Base-by-base conservation (phyloP, 331 rosid species). In the Arachis monticola region DNA sequence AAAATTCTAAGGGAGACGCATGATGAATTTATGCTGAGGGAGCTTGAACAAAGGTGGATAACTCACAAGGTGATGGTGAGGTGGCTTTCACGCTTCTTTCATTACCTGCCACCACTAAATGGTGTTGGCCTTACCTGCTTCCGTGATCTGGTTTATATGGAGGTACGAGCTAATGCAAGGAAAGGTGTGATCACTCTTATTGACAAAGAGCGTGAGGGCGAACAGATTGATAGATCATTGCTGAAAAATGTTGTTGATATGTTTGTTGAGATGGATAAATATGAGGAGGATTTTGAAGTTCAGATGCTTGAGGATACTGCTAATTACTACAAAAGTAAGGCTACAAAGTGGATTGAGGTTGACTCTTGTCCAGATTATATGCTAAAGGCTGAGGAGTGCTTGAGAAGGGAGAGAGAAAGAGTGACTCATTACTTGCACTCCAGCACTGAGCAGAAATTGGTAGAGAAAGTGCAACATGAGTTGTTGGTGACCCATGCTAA, bases 351-450 rank as follows among this genome's bases (percentile, higher is more conserved):
- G 96, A 90, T 93, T 14, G 81, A 82, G 64, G 83, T 62, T 47
- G 93, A 90, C 64, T 82, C 93, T 58, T 90, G 97, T 74, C 96
- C 98, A 4, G 97, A 85, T 69, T 91, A 93, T 77, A 93, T 93
- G 98, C 78, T 83, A 50, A 92, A 90, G 98, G 96, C 90, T 10
- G 98, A 92, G 79, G 93, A 88, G 13, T 88, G 95, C 75, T 75
- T 92, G 86, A 88, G 55, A 77, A 85, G 89, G 76, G 98, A 92
- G 84, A 92, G 77, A 48, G 95, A 92, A 0, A 88, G 96, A 73
- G 98, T 88, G 22, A 69, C 89, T 41, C 82, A 87, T 72, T 92
- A 92, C 74, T 68, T 92, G 79, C 91, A 87, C 66, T 67, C 81
- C 12, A 90, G 90, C 72, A 88, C 95, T 50, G 91, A 88, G 83